Conservation (phyloP, 2,329 filamentous ascomycete species). For the Pseudogymnoascus sp. region DNA sequence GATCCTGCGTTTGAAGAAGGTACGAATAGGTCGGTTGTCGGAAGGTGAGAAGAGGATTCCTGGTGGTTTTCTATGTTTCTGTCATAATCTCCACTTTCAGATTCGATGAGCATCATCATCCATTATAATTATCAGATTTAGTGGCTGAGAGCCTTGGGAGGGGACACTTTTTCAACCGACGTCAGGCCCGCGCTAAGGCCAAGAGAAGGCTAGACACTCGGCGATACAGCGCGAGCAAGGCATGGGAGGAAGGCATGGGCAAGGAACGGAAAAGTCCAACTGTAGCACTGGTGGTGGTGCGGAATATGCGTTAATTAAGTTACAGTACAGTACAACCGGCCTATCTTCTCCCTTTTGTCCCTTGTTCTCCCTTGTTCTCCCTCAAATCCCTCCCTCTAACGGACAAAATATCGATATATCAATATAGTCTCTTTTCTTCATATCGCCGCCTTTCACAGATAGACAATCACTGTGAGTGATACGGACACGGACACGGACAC, state of each 20-base stretch:
- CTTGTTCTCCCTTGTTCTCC: neutral
- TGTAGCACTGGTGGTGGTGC: slow-evolving; percentile 7
- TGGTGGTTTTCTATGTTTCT: neutral
- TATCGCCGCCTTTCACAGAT: neutral
- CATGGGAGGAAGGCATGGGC: neutral
- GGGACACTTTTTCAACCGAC: slow-evolving; percentile 8
- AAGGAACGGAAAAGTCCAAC: slow-evolving; percentile 6
- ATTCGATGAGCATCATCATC: slow-evolving; percentile 9
- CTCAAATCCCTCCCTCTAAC: slow-evolving; percentile 1
- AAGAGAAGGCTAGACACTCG: slow-evolving; percentile 1
- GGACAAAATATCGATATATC: neutral
- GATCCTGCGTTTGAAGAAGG: neutral
- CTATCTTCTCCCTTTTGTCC: too few species aligned
- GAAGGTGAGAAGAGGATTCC: neutral
- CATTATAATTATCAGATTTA: slow-evolving; percentile 9
- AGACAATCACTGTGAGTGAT: neutral
- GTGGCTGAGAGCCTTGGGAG: slow-evolving; percentile 5
- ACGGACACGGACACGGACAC: neutral
- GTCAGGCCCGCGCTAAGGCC: slow-evolving; percentile 6
- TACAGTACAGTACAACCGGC: neutral
- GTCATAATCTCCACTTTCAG: slow-evolving; percentile 4
- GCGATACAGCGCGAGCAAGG: slow-evolving; percentile 1
- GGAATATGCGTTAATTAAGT: neutral
- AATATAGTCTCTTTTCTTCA: neutral
- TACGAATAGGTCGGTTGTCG: neutral